Evolutionary conservation across 306 rosid genomes (phyloP), one percentile per base, ranked within the genome.

Genomic region (Macrotyloma uniflorum): DNA sequence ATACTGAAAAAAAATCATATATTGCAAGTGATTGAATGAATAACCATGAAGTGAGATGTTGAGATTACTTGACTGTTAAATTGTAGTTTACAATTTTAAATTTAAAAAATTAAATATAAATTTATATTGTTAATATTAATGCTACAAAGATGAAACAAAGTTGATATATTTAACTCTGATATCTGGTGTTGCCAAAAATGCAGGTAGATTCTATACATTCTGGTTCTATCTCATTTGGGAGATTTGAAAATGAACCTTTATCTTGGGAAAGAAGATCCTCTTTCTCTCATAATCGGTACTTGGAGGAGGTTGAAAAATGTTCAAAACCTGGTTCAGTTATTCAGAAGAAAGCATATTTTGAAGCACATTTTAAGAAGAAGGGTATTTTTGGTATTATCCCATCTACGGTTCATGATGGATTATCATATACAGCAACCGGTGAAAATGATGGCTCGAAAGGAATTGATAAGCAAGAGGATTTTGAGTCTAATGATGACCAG

Each of bases 171-270:
- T 54, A 42, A 76, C 19, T 57, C 65, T 79, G 64, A 70, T 14
- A 40, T 42, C 51, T 38, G 51, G 23, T 74, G 50, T 76, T 82
- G 80, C 36, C 64, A 67, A 82, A 73, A 24, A 24, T 84, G 83
- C 92, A 92, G 97, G 86, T 79, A 80, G 92, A 86, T 57, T 89
- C 91, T 73, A 57, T 88, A 82, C 89, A 84, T 82, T 92, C 97
- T 12, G 96, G 93, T 78, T 92, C 97, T 46, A 74, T 90, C 87
- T 93, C 96, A 74, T 93, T 93, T 77, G 98, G 98, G 71, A 89
- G 96, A 83, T 90, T 86, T 71, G 93, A 91, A 76, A 86, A 63
- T 4, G 94, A 93, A 71, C 78, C 87, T 0, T 84, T 93, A 68
- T 90, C 86, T 79, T 90, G 96, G 93, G 98, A 93, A 78, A 85